phyloP scores from a whole-genome alignment of 2,329 filamentous ascomycete species.

The Leptographium radiaticola region DNA sequence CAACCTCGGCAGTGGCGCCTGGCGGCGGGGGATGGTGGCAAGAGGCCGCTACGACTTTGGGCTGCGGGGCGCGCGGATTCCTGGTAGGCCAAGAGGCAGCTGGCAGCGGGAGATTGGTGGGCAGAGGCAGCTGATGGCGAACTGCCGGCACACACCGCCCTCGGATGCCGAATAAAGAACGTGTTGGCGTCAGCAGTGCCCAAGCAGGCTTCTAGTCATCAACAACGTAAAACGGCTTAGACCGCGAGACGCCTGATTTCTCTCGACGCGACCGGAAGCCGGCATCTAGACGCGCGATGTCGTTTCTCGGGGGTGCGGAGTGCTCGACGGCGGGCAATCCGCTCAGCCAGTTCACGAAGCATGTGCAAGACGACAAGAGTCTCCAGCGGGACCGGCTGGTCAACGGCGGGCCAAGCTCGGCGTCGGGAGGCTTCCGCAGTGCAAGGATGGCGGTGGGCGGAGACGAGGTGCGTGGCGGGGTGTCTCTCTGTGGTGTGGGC shows the following conservation, averaged over 20 bases:
- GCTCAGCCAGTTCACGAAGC: slow-evolving; percentile 93
- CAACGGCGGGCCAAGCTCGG: slow-evolving; percentile 55
- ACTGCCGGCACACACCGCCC: neutral
- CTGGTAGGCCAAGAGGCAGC: too few relatives aligned
- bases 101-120: neutral
- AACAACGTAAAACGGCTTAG: too few relatives aligned
- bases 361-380: slow-evolving; percentile 91
- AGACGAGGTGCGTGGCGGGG: slow-evolving; percentile 46
- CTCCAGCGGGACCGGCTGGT: slow-evolving; percentile 82
- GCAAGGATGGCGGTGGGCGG: slow-evolving; percentile 55
- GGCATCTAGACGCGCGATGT: slow-evolving; percentile 47
- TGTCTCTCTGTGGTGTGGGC: slow-evolving; percentile 3
- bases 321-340: slow-evolving; percentile 95
- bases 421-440: slow-evolving; percentile 67
- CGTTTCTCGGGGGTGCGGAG: slow-evolving; percentile 88
- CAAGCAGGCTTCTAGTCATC: too few relatives aligned
- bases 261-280: neutral
- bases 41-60: too few relatives aligned
- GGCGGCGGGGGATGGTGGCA: too few relatives aligned
- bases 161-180: neutral
- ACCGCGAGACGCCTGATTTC: too few relatives aligned
- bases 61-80: too few relatives aligned
- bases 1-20: too few relatives aligned
- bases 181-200: neutral
- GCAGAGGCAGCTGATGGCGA: neutral